Base-by-base conservation (phyloP, 2,329 filamentous ascomycete species). In the Aspergillus ochraceoroseus region DNA sequence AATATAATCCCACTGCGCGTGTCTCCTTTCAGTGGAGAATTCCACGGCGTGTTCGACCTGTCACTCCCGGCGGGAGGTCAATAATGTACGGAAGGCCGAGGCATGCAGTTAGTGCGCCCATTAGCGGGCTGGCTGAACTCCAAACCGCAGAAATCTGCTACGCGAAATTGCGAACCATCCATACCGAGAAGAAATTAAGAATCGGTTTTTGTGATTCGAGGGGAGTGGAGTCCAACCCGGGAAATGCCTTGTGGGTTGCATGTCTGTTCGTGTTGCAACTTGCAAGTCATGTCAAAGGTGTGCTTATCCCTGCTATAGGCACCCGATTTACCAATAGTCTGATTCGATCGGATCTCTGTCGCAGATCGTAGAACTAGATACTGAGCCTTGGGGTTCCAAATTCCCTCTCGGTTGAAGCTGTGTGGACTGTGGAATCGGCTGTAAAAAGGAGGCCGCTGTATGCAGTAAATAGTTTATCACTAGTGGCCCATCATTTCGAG, bases 31-130 rank as follows among this genome's bases (percentile, higher is more conserved):
- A 34, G 29, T 20, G 15, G 22, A 43, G 29, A 32, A 32, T 29
- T 28, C 32, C 27, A 32, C 31, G n/a, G 41, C 28, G n/a, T 47
- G 51, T 52, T 45, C 12, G 57, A 62, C 53, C 50, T 60, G 55
- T 62, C 58, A 60, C 19, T 41, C 35, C 19, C 31, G 37, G 30
- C 31, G 32, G 38, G 20, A 37, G 31, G 34, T 32, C 30, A 39
- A 34, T 40, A 34, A 26, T 35, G 17, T 12, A 19, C 17, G 28
- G 27, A 37, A 35, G 38, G 39, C 33, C 33, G 28, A 44, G 42
- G 38, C 38, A 52, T 49, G 45, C 40, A 17, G 18, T 39, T 41
- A 48, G 38, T 37, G 38, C 36, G 37, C 12, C 30, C 22, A 23
- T 23, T 11, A 26, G 15, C 20, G 5, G 15, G 46, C 46, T 49